Conservation (phyloP, 2,329 filamentous ascomycete genomes). For the Verticillium tricorpus region DNA sequence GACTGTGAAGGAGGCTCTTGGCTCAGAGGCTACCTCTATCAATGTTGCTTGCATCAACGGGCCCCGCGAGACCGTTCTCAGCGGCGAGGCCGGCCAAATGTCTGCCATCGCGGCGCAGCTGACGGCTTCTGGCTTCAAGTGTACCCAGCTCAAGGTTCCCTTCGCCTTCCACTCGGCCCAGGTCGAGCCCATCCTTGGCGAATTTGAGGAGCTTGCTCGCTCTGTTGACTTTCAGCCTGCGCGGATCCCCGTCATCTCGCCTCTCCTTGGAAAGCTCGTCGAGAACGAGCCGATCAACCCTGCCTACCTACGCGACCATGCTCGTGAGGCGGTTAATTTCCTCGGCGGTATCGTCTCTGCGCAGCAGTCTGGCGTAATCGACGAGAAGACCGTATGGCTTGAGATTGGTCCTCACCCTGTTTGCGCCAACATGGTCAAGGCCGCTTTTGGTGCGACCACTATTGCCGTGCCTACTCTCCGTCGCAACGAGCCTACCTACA, state of each 20-base stretch:
- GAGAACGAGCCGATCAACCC: slow-evolving; percentile 44
- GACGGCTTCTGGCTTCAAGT: slow-evolving; percentile 31
- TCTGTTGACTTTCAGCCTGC: slow-evolving; percentile 38
- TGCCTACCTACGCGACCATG: slow-evolving; percentile 56
- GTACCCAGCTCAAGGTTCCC: slow-evolving; percentile 41
- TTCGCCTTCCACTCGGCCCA: slow-evolving; percentile 52
- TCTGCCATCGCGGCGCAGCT: slow-evolving; percentile 35
- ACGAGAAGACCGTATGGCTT: slow-evolving; percentile 62
- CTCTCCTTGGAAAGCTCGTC: slow-evolving; percentile 53
- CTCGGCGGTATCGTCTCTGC: slow-evolving; percentile 52
- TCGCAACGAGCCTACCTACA: slow-evolving; percentile 61
- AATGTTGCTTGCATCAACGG: slow-evolving; percentile 72
- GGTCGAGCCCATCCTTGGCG: slow-evolving; percentile 50
- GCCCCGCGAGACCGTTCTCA: slow-evolving; percentile 69
- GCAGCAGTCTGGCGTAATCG: slow-evolving; percentile 46
- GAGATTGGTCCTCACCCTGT: slow-evolving; percentile 68
- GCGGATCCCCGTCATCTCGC: slow-evolving; percentile 60
- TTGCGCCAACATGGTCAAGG: slow-evolving; percentile 59
- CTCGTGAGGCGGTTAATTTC: slow-evolving; percentile 64
- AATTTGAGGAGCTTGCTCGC: slow-evolving; percentile 41
- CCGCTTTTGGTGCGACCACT: slow-evolving; percentile 48
- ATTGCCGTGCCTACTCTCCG: slow-evolving; percentile 55
- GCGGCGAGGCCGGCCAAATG: slow-evolving; percentile 37
- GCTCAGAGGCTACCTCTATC: slow-evolving; percentile 30
- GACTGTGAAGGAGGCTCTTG: slow-evolving; percentile 47